A percentile compares a stretch with the other conserved stretches of the same genome.
Evolutionary conservation across 1,284 basidiomycete species (phyloP).

Genomic region (Fomitopsis schrenkii): DNA sequence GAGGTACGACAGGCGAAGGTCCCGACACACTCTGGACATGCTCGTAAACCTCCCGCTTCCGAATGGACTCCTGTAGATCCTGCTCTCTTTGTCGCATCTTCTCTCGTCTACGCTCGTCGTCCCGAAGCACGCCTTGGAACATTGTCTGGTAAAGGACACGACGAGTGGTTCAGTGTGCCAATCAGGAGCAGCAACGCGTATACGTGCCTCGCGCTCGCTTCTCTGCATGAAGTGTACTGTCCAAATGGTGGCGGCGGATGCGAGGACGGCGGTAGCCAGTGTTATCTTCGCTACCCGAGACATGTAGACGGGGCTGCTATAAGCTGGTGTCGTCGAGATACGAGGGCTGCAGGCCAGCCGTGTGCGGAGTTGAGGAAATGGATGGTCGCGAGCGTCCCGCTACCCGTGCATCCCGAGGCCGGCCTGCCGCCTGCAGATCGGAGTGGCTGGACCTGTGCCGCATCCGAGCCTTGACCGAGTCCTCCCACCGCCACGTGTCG

Average conservation of each 20-base stretch:
- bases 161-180: not conserved
- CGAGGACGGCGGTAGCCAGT: constrained; percentile 61
- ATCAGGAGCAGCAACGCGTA: not conserved
- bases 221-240: constrained; percentile 90
- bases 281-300: constrained; percentile 78
- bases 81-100: constrained; percentile 68
- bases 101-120: constrained; percentile 76
- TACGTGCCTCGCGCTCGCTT: constrained; percentile 75
- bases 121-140: constrained; percentile 86
- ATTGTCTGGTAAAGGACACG: constrained; percentile 56
- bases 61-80: constrained; percentile 60
- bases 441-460: too few species aligned
- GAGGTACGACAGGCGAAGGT: not conserved
- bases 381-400: not conserved
- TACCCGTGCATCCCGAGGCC: not conserved
- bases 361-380: not conserved
- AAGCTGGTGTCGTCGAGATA: too few species aligned
- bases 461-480: too few species aligned
- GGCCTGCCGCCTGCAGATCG: too few species aligned
- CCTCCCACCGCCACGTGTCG: not conserved
- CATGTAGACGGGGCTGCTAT: constrained; percentile 35
- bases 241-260: constrained; percentile 78
- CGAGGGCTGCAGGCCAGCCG: too few species aligned
- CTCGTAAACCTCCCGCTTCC: constrained; percentile 67
- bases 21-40: constrained; percentile 50